These are phyloP conservation scores for Trametes cinnabarina DNA, from an alignment of 768 basidiomycete species.

Conservation along the genomic window DNA sequence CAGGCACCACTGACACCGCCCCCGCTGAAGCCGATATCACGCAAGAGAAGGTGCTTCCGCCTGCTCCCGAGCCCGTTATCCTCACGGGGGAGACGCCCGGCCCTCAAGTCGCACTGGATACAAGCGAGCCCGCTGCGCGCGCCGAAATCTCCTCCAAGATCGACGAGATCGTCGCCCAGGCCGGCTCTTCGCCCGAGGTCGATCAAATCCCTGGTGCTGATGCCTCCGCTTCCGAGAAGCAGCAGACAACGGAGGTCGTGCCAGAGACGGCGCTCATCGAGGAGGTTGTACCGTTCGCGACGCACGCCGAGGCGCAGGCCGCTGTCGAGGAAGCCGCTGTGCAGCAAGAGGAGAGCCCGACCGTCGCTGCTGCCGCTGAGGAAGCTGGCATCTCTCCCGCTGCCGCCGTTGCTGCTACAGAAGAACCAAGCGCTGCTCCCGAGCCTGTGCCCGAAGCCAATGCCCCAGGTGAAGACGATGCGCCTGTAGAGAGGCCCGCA, in stretches of 20 bases:
- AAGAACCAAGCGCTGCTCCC: background rate
- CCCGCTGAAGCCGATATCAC: slow-evolving; percentile 4
- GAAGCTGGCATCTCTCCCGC: background rate
- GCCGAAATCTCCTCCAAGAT: slow-evolving; percentile 19
- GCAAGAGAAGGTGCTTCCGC: slow-evolving; percentile 22
- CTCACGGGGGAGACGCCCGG: slow-evolving; percentile 31
- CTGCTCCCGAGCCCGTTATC: slow-evolving; percentile 32
- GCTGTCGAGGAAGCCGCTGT: background rate
- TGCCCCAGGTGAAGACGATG: too few species aligned
- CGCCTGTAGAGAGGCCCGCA: too few species aligned
- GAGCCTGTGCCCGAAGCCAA: too few species aligned
- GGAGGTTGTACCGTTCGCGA: background rate
- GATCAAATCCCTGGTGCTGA: background rate
- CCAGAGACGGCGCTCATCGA: background rate
- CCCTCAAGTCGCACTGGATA: slow-evolving; percentile 29
- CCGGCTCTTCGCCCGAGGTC: slow-evolving; percentile 3
- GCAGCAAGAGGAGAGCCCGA: background rate
- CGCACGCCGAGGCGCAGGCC: background rate
- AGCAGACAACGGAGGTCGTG: background rate
- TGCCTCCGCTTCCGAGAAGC: background rate
- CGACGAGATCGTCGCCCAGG: slow-evolving; percentile 13
- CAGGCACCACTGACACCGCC: background rate
- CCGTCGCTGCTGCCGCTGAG: background rate
- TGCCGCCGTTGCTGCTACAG: background rate
- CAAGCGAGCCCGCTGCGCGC: slow-evolving; percentile 30